phyloP scores from a whole-genome alignment of 2,329 filamentous ascomycete genomes.

The Akanthomyces uredinophilus region DNA sequence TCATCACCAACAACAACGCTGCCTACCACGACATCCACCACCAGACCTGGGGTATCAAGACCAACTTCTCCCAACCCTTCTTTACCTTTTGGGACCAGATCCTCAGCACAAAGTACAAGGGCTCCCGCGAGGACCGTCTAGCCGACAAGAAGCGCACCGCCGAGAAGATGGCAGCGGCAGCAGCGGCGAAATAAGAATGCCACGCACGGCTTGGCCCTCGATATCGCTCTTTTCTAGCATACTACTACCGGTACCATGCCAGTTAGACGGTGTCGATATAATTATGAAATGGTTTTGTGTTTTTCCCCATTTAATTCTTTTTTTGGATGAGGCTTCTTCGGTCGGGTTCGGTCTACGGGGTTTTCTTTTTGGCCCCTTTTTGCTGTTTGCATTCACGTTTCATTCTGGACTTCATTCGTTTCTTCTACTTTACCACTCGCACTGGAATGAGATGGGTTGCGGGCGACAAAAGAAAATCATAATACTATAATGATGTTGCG shows the following conservation, averaged over 20 bases:
- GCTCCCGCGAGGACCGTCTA: constrained; percentile 44
- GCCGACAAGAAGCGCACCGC: constrained; percentile 33
- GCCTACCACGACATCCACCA: constrained; percentile 98
- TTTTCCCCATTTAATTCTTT: constrained; percentile 14
- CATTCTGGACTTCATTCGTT: constrained; percentile 16
- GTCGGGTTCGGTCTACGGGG: constrained; percentile 3
- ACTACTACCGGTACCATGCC: too few relatives aligned
- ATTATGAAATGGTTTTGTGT: constrained; percentile 4
- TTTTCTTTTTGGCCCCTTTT: constrained; percentile 10
- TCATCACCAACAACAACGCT: constrained; percentile 90
- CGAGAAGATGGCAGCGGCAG: constrained; percentile 13
- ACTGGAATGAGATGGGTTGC: background rate
- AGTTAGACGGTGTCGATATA: background rate
- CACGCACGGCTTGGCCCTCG: constrained; percentile 6
- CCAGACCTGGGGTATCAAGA: constrained; percentile 98
- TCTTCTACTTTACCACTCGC: background rate
- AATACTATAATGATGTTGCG: constrained; percentile 14
- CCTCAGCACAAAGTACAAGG: constrained; percentile 77
- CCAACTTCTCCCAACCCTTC: constrained; percentile 84
- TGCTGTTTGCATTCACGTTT: constrained; percentile 15
- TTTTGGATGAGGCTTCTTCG: constrained; percentile 20
- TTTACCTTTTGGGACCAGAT: constrained; percentile 93
- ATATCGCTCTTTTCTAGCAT: background rate
- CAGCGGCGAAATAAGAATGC: constrained; percentile 3
- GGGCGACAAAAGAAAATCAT: background rate